Evolutionary conservation across 1,284 basidiomycete genomes (phyloP).

Genomic region (Cryptococcus hybrid): DNA sequence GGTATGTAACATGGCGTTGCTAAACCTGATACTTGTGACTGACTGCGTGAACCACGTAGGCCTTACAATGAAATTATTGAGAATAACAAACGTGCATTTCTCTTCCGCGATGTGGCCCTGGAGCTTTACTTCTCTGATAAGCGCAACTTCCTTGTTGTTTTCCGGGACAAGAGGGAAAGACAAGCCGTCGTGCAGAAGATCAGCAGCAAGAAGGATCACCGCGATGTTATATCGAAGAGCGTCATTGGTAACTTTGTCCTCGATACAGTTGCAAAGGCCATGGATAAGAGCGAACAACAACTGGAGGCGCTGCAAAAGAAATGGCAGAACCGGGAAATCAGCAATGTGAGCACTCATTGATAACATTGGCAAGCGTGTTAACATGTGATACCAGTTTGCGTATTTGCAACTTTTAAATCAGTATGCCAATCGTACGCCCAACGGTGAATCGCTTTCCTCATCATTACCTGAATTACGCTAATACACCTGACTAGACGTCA

Average conservation of each 20-base stretch:
- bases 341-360: conserved; percentile 62
- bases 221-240: conserved; percentile 40
- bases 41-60: conserved; percentile 53
- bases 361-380: neutral
- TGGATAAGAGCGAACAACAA: conserved; percentile 45
- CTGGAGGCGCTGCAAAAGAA: conserved; percentile 54
- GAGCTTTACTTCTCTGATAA: conserved; percentile 89
- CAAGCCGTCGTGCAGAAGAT: conserved; percentile 65
- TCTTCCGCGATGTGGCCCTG: conserved; percentile 87
- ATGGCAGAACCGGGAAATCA: conserved; percentile 85
- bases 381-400: conserved; percentile 61
- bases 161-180: conserved; percentile 66
- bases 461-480: conserved; percentile 16
- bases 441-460: conserved; percentile 49
- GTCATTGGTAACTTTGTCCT: conserved; percentile 49
- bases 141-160: conserved; percentile 74
- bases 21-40: too few relatives aligned
- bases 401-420: conserved; percentile 85
- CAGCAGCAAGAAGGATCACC: conserved; percentile 39
- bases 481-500: conserved; percentile 61
- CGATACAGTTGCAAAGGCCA: conserved; percentile 46
- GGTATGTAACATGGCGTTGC: conserved; percentile 54
- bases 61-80: conserved; percentile 72
- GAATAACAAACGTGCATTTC: conserved; percentile 75
- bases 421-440: conserved; percentile 84